Percentiles rank a stretch among this genome's conserved stretches.
Conservation (phyloP, 2,329 filamentous ascomycete species). For the Tolypocladium guangdongense region DNA sequence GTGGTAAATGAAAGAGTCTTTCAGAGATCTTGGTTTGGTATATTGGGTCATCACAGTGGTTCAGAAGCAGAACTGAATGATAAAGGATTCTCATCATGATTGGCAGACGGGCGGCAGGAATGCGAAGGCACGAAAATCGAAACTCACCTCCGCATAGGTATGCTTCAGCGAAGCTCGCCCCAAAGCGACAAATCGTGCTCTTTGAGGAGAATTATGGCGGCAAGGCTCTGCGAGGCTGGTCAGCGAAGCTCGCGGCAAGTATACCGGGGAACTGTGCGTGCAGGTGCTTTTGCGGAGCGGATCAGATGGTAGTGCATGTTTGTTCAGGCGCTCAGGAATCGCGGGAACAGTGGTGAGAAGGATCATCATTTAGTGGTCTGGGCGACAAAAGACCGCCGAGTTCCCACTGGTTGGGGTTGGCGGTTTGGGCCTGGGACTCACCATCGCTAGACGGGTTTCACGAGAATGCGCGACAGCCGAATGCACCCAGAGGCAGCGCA, state of each 20-base stretch:
- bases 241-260: background rate
- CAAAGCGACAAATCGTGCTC: background rate
- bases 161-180: background rate
- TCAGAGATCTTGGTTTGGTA: slow-evolving; percentile 56
- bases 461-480: background rate
- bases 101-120: slow-evolving; percentile 1
- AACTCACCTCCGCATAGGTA: background rate
- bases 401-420: background rate
- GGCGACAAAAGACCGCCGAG: background rate
- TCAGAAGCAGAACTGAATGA: slow-evolving; percentile 70
- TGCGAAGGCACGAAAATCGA: background rate
- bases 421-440: background rate
- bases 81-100: slow-evolving; percentile 52
- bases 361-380: slow-evolving; percentile 36
- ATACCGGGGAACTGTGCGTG: background rate
- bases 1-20: slow-evolving; percentile 9
- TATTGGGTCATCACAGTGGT: slow-evolving; percentile 51
- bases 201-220: background rate
- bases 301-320: slow-evolving; percentile 74
- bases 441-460: background rate
- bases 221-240: background rate
- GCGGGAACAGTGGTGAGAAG: slow-evolving; percentile 47
- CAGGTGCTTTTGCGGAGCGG: background rate
- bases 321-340: slow-evolving; percentile 51
- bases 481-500: background rate